Conservation (phyloP, 106 monocot genomes). For the Cymbidium sinense region DNA sequence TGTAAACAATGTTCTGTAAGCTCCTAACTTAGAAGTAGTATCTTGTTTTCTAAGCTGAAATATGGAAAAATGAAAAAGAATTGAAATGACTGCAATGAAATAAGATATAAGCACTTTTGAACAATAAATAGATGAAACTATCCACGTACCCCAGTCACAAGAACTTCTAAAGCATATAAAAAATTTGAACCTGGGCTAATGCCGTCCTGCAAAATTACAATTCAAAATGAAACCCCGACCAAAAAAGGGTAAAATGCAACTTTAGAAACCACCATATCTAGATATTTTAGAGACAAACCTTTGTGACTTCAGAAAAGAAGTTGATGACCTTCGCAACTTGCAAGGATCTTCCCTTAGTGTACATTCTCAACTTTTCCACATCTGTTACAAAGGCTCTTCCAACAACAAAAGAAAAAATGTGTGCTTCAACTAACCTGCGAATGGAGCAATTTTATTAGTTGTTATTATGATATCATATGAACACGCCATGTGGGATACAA, state of each 20-base stretch:
- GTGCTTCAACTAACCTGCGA: slow-evolving; percentile 93
- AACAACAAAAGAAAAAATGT: slow-evolving; percentile 99
- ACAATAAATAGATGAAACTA: neutral
- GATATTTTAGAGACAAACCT: slow-evolving; percentile 33
- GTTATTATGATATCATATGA: too few relatives aligned
- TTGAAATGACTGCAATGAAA: neutral
- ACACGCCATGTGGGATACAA: too few relatives aligned
- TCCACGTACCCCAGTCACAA: slow-evolving; percentile 84
- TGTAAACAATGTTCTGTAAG: neutral
- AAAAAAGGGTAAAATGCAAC: neutral
- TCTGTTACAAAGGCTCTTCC: slow-evolving; percentile 99
- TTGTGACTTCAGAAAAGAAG: slow-evolving; percentile 74
- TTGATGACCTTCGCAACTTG: slow-evolving; percentile 52
- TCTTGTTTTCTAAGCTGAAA: neutral
- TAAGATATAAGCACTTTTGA: neutral
- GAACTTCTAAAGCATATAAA: slow-evolving; percentile 84
- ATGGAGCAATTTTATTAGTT: slow-evolving; percentile 5
- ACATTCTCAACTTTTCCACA: slow-evolving; percentile 85
- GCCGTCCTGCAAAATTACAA: slow-evolving; percentile 54
- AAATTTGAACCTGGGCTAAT: slow-evolving; percentile 83
- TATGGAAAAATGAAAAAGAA: neutral
- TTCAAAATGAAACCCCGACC: neutral
- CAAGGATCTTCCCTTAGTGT: slow-evolving; percentile 58
- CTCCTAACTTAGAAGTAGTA: neutral
- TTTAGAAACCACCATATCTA: neutral